phyloP scores from a whole-genome alignment of 2,329 filamentous ascomycete genomes.

The Aspergillus spinulosporus region DNA sequence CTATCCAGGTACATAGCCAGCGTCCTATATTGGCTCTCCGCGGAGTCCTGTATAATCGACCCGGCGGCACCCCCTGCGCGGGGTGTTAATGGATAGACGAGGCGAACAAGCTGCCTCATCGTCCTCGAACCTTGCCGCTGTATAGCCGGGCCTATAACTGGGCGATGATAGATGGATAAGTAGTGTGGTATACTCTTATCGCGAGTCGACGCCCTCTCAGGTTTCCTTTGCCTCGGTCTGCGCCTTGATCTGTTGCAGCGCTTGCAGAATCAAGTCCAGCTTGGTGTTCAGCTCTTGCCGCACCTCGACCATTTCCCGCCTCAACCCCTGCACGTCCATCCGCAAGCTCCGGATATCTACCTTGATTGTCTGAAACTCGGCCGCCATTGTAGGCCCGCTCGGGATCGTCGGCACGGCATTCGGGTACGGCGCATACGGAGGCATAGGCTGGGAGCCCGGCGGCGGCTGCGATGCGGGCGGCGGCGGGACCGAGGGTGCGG shows the following conservation, averaged over 20 bases:
- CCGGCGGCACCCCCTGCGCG: too few relatives aligned
- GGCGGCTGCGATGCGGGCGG: not conserved
- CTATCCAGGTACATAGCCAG: too few relatives aligned
- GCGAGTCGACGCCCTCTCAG: not conserved
- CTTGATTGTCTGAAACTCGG: slow-evolving; percentile 7
- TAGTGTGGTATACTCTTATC: not conserved
- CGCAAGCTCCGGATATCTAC: slow-evolving; percentile 8
- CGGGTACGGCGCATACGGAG: not conserved
- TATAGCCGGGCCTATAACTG: not conserved
- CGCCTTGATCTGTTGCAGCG: slow-evolving; percentile 1
- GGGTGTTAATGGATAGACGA: not conserved
- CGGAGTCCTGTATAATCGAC: not conserved
- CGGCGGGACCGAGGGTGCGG: not conserved
- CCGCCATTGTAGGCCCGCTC: slow-evolving; percentile 1
- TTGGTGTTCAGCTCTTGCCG: slow-evolving; percentile 7
- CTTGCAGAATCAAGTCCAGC: slow-evolving; percentile 4
- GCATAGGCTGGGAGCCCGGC: not conserved
- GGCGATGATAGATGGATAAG: not conserved
- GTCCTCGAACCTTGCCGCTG: not conserved
- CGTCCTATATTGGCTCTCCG: not conserved
- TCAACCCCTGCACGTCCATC: slow-evolving; percentile 10
- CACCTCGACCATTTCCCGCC: slow-evolving; percentile 8
- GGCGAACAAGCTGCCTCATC: not conserved
- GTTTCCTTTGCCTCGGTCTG: not conserved
- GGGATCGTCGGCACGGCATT: not conserved